phyloP scores from a whole-genome alignment of 495 filamentous ascomycete species.

The Penicillium canescens region DNA sequence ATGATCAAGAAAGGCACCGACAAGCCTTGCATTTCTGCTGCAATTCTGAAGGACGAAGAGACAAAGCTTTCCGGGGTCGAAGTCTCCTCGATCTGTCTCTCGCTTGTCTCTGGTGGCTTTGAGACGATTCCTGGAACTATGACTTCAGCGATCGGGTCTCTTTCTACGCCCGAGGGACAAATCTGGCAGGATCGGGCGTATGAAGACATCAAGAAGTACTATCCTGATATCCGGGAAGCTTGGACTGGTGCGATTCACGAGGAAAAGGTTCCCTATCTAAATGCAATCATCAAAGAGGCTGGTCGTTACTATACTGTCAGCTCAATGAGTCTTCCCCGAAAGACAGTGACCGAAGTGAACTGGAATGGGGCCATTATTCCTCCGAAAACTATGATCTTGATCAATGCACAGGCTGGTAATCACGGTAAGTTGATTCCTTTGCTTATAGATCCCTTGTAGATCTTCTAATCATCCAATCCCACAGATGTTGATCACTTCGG shows the following conservation, averaged over 20 bases:
- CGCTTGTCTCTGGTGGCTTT: conserved; percentile 52
- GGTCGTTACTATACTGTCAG: conserved; percentile 56
- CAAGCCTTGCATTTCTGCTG: conserved; percentile 52
- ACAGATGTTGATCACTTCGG: conserved; percentile 54
- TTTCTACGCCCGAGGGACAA: conserved; percentile 49
- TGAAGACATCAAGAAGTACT: conserved; percentile 51
- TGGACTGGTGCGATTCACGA: conserved; percentile 47
- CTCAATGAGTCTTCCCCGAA: conserved; percentile 53
- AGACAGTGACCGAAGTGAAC: conserved; percentile 50
- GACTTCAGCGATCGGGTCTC: conserved; percentile 47
- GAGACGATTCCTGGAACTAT: conserved; percentile 53
- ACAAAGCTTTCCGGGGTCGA: conserved; percentile 49
- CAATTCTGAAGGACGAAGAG: conserved; percentile 52
- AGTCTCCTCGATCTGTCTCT: conserved; percentile 51
- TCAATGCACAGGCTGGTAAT: conserved; percentile 59
- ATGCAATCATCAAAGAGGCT: conserved; percentile 55
- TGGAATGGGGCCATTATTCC: conserved; percentile 59
- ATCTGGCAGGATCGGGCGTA: conserved; percentile 52
- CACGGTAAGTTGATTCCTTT: conserved; percentile 41
- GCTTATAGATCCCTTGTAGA: neutral
- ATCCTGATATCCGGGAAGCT: conserved; percentile 47
- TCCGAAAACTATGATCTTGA: conserved; percentile 54
- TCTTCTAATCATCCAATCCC: neutral
- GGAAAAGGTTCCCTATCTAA: conserved; percentile 50
- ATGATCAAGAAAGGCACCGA: conserved; percentile 52